Evolutionary conservation across 768 basidiomycete genomes (phyloP).

Genomic region (Zangia roseola): DNA sequence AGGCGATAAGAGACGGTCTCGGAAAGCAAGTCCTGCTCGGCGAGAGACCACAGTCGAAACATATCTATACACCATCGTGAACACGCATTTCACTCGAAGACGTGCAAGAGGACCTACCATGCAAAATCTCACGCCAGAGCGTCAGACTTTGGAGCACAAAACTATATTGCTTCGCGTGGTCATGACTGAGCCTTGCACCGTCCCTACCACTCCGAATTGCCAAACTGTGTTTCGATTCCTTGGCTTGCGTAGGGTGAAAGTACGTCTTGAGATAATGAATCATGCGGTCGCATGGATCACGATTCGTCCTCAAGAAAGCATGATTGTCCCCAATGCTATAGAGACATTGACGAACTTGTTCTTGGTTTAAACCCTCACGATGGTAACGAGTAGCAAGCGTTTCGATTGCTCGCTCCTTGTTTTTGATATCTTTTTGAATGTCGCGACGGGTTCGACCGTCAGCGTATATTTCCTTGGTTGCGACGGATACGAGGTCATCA

Average conservation of each 20-base stretch:
- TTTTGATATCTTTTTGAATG: slow-evolving; percentile 81
- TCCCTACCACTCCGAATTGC: slow-evolving; percentile 80
- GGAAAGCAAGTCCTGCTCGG: slow-evolving; percentile 80
- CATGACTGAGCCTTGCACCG: slow-evolving; percentile 80
- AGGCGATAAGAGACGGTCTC: slow-evolving; percentile 74
- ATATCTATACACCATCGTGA: slow-evolving; percentile 53
- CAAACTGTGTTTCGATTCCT: slow-evolving; percentile 62
- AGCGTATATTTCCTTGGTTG: slow-evolving; percentile 81
- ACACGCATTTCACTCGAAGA: not conserved
- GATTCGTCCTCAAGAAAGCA: slow-evolving; percentile 81
- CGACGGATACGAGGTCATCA: slow-evolving; percentile 71
- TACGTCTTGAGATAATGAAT: slow-evolving; percentile 71
- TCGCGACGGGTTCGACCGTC: slow-evolving; percentile 70
- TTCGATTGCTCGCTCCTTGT: slow-evolving; percentile 84
- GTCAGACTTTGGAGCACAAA: slow-evolving; percentile 87
- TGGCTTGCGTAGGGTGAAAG: slow-evolving; percentile 72
- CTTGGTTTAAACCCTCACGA: slow-evolving; percentile 56
- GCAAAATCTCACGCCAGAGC: slow-evolving; percentile 82
- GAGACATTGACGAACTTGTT: slow-evolving; percentile 71
- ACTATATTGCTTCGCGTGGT: slow-evolving; percentile 81
- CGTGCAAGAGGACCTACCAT: slow-evolving; percentile 47
- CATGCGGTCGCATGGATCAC: slow-evolving; percentile 87
- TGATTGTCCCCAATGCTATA: slow-evolving; percentile 92
- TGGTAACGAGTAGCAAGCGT: slow-evolving; percentile 63
- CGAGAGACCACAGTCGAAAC: slow-evolving; percentile 83